Evolutionary conservation across 495 filamentous ascomycete genomes (phyloP), one percentile per base, ranked within the genome.

Genomic region (Hypoxylon cercidicola): DNA sequence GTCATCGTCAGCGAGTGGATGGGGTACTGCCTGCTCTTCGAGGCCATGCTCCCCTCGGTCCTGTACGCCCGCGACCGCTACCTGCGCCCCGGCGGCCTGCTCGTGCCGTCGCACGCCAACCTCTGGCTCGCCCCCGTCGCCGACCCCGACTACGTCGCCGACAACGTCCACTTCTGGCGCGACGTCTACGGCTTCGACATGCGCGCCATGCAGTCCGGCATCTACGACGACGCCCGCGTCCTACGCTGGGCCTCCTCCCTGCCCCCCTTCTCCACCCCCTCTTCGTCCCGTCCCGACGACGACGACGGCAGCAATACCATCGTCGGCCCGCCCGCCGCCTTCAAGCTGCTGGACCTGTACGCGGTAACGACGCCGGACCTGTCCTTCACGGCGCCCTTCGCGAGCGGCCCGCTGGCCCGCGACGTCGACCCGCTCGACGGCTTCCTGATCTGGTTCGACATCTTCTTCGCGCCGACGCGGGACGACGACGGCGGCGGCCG

Each of bases 1-100:
- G 94, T 99, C 72, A 99, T 99, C 79, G 92, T 99, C 62, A 96
- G 92, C 28, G 95, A 99, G 80, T 99, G 95, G 95, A 99, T 99
- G 95, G 95, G 95, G 44, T 99, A 99, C 81, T 96, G 95, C 80
- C 85, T 99, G 44, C 86, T 98, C 40, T 99, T 97, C 80, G 95
- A 99, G 84, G 91, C 89, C 80, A 99, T 99, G 95, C 80, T 99
- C 59, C 94, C 97, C 61, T 96, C 91, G 35, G 96, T 99, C 12
- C 87, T 99, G 39, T 96, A 90, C 74, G 95, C 95, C 16, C 87
- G 95, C 68, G 94, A 99, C 83, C 86, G 81, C 59, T 99, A 98
- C 80, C 89, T 99, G 35, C 82, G 78, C 47, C 87, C 89, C 13
- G 91, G 87, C 63, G 95, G 95, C 28, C 83, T 96, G 59, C 93